Conservation (phyloP, 2,329 filamentous ascomycete species). For the Bipolaris victoriae region DNA sequence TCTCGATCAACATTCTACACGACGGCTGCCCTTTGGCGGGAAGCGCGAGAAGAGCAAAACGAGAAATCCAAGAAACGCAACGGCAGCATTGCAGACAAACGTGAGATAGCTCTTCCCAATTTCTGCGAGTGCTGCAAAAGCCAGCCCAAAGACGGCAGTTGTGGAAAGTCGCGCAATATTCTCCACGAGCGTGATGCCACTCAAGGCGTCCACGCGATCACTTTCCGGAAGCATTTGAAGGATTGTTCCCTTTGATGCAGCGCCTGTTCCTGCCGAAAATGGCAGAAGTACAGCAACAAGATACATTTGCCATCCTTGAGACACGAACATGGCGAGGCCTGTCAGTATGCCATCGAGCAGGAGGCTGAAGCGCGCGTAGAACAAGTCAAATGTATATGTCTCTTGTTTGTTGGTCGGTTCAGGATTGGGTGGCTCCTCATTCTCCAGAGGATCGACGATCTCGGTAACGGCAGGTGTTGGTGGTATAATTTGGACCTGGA, state of each 20-base stretch:
- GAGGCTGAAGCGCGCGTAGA: conserved; percentile 70
- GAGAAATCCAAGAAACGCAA: conserved; percentile 60
- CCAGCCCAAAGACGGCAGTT: conserved; percentile 68
- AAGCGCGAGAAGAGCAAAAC: conserved; percentile 56
- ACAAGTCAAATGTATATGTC: conserved; percentile 67
- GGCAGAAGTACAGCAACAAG: conserved; percentile 69
- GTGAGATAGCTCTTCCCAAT: conserved; percentile 66
- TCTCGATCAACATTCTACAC: conserved; percentile 2
- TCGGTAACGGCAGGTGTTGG: conserved; percentile 40
- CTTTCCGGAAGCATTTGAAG: conserved; percentile 70
- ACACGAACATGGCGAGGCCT: conserved; percentile 66
- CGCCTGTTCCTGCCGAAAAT: conserved; percentile 71
- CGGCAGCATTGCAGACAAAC: conserved; percentile 69
- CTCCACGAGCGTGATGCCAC: conserved; percentile 72
- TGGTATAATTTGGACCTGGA: conserved; percentile 33
- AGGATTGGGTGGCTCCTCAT: conserved; percentile 56
- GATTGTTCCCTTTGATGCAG: conserved; percentile 75
- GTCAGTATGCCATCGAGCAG: conserved; percentile 70
- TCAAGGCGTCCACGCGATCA: conserved; percentile 69
- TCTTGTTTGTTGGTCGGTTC: conserved; percentile 51
- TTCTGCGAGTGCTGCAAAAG: conserved; percentile 68
- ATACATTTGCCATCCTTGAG: conserved; percentile 71
- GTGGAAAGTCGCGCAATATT: conserved; percentile 70
- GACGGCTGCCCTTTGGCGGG: conserved; percentile 51
- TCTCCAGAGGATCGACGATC: conserved; percentile 57